Percentiles rank a stretch among this genome's conserved stretches.
phyloP scores from a whole-genome alignment of 768 basidiomycete species.

The Trametes meyenii region DNA sequence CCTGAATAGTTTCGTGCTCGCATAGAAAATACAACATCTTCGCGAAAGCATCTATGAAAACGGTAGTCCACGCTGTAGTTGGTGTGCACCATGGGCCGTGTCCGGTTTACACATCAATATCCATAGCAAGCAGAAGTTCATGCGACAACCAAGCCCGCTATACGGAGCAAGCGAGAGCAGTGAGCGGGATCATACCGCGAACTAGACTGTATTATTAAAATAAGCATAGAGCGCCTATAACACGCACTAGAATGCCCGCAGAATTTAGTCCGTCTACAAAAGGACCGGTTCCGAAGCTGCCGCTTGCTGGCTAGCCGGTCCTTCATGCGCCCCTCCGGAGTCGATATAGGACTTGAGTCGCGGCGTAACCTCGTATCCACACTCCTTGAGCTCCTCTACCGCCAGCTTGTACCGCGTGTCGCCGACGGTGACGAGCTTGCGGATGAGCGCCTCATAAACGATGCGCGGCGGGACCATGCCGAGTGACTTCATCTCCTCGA shows the following conservation, averaged over 20 bases:
- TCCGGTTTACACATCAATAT: no score
- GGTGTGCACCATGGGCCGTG: no score
- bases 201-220: conserved; percentile 7
- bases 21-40: no score
- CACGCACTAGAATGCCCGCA: neutral
- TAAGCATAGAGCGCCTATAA: conserved; percentile 1
- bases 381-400: conserved; percentile 69
- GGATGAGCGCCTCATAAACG: conserved; percentile 63
- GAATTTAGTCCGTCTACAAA: neutral
- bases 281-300: neutral
- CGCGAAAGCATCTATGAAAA: no score
- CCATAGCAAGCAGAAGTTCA: no score
- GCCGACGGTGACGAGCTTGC: conserved; percentile 53
- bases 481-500: conserved; percentile 83
- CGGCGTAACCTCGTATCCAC: conserved; percentile 48
- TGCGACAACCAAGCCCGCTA: no score
- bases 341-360: conserved; percentile 39
- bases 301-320: neutral
- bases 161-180: no score
- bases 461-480: conserved; percentile 52
- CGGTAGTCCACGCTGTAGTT: no score
- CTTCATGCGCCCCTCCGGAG: conserved; percentile 28
- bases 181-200: no score
- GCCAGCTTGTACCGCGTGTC: conserved; percentile 70
- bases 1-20: no score